phyloP scores from a whole-genome alignment of 768 basidiomycete genomes.

The Lactifluus rugatus region DNA sequence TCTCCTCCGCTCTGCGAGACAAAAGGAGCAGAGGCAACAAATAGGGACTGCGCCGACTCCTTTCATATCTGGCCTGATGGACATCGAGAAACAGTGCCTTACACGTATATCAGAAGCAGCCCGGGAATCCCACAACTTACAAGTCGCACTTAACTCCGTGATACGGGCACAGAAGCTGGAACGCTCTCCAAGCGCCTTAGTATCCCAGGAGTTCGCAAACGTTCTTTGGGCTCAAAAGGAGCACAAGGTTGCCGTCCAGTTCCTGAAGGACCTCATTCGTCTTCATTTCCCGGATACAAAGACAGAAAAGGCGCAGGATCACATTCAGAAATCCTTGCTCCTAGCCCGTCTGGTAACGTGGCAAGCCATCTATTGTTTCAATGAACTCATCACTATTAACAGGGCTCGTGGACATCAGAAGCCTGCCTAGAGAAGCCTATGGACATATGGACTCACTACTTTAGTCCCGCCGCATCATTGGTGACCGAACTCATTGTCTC shows the following conservation, averaged over 20 bases:
- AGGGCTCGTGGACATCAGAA: slow-evolving; percentile 89
- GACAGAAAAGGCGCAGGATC: slow-evolving; percentile 4
- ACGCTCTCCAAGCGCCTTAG: slow-evolving; percentile 34
- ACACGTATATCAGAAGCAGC: slow-evolving; percentile 65
- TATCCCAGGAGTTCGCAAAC: slow-evolving; percentile 75
- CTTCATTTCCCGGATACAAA: slow-evolving; percentile 14
- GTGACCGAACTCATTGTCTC: slow-evolving; percentile 19
- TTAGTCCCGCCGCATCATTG: slow-evolving; percentile 47
- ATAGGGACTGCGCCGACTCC: slow-evolving; percentile 62
- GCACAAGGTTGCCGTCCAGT: slow-evolving; percentile 71
- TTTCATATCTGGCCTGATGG: slow-evolving; percentile 39
- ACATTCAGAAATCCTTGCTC: slow-evolving; percentile 31
- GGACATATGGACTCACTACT: slow-evolving; percentile 61
- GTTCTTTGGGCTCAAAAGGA: slow-evolving; percentile 88
- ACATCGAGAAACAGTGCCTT: slow-evolving; percentile 62
- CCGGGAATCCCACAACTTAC: slow-evolving; percentile 52
- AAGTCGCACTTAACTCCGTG: slow-evolving; percentile 81
- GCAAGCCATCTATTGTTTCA: neutral
- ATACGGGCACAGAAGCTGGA: slow-evolving; percentile 63
- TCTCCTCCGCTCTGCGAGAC: slow-evolving; percentile 60
- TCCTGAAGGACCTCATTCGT: slow-evolving; percentile 40
- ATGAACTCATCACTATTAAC: neutral
- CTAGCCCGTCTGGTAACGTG: slow-evolving; percentile 56
- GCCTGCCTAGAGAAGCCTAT: slow-evolving; percentile 74
- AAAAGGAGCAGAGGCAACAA: slow-evolving; percentile 63